Evolutionary conservation across 1,139 yeast genomes (phyloP).

Genomic region (Lodderomyces metapsilosis): DNA sequence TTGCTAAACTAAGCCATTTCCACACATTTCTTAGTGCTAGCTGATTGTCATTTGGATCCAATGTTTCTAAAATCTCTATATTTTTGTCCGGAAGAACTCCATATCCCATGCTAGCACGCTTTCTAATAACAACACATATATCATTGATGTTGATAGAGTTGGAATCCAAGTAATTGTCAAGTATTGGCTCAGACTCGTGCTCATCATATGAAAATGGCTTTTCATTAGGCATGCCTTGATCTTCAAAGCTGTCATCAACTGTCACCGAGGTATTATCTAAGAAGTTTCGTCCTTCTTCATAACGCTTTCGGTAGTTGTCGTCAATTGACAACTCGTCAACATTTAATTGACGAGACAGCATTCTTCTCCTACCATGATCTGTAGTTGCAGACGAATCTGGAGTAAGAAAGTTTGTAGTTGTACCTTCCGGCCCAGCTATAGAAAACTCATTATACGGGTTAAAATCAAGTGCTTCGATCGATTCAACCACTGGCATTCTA

Average conservation of each 20-base stretch:
- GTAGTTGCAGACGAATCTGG: background rate
- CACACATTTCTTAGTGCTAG: slow-evolving; percentile 72
- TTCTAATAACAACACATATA: slow-evolving; percentile 63
- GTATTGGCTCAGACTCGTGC: slow-evolving; percentile 23
- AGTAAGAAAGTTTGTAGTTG: slow-evolving; percentile 37
- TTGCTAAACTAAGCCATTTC: slow-evolving; percentile 83
- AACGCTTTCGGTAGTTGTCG: slow-evolving; percentile 6
- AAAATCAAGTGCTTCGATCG: slow-evolving; percentile 62
- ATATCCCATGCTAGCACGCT: slow-evolving; percentile 72
- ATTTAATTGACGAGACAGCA: background rate
- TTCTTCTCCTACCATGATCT: background rate
- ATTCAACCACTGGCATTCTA: slow-evolving; percentile 72
- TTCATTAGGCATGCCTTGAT: slow-evolving; percentile 3
- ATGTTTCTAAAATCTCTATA: slow-evolving; percentile 55
- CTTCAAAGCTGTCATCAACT: slow-evolving; percentile 10
- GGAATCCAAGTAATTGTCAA: slow-evolving; percentile 30
- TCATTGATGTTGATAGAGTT: slow-evolving; percentile 54
- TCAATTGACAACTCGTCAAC: background rate
- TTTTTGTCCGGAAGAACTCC: slow-evolving; percentile 69
- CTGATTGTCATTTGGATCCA: slow-evolving; percentile 55
- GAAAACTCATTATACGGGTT: slow-evolving; percentile 72
- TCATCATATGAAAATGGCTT: slow-evolving; percentile 12
- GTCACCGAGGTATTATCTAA: slow-evolving; percentile 18
- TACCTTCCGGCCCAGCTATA: slow-evolving; percentile 64
- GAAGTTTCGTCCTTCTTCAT: slow-evolving; percentile 18